Percentiles rank a stretch among this genome's conserved stretches.
These are phyloP conservation scores for Tylopilus sp. DNA, from an alignment of 768 basidiomycete species.

Conservation along the genomic window DNA sequence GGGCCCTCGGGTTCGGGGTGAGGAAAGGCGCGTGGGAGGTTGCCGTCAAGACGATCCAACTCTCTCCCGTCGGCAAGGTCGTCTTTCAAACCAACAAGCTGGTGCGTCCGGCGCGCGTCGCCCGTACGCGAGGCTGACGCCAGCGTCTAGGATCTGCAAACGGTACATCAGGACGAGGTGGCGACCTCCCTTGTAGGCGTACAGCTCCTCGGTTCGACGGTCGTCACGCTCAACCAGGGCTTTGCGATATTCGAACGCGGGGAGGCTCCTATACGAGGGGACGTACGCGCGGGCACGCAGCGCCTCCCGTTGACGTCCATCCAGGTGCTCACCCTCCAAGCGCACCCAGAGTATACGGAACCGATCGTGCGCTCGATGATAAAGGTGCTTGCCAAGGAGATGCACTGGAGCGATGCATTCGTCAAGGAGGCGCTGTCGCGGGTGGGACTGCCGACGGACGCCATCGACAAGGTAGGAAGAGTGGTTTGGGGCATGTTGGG, in stretches of 20 bases:
- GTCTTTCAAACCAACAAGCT: neutral
- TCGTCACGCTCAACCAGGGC: neutral
- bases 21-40: neutral
- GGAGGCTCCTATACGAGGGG: no score
- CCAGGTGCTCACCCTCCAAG: neutral
- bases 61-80: neutral
- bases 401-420: neutral
- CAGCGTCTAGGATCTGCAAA: neutral
- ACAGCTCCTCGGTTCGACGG: neutral
- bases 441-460: neutral
- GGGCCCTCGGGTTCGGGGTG: constrained; percentile 67
- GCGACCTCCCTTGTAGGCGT: neutral
- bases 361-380: neutral
- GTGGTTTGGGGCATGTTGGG: neutral
- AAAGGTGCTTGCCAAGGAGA: neutral
- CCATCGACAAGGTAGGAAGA: neutral
- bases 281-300: neutral
- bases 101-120: no score
- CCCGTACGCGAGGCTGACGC: no score
- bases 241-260: neutral
- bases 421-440: neutral
- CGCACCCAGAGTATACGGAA: neutral
- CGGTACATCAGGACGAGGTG: neutral
- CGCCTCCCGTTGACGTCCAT: neutral
- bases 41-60: neutral